Evolutionary conservation across 1,139 yeast genomes (phyloP), one percentile per base, ranked within the genome.

Genomic region (Debaryomyces udenii): DNA sequence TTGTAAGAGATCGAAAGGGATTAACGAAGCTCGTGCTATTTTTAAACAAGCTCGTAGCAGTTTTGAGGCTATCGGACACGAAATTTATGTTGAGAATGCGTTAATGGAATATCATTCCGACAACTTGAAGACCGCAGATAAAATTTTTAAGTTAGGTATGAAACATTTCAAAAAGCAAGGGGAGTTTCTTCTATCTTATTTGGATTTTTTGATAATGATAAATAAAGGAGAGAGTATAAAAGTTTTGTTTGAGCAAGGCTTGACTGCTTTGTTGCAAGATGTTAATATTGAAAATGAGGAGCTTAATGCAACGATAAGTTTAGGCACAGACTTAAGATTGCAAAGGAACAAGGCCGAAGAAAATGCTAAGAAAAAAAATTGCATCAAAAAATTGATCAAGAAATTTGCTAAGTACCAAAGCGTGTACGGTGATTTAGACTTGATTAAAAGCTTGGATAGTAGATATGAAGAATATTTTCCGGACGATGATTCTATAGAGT

Each of bases 211-310:
- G 48, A 78, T 89, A 27, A 67, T 76, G 50, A 75, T 78, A 29
- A 86, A 86, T 58, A 96, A 90, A 59, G 85, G 83, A 43, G 85
- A 88, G 26, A 87, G 85, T 54, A 87, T 91, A 13, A 81, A 93
- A 50, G 89, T 90, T 9, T 72, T 89, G 33, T 85, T 93, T 58
- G 98, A 93, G 27, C 43, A 32, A 29, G 43, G 43, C 10, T 27
- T 40, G 18, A 27, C 35, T 11, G 30, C 43, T 4, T 55, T 72
- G 28, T 56, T 68, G 13, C 68, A 68, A 41, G 76, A 66, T 37
- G 63, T 70, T 16, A 57, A 66, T 4, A 48, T 51, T 20, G 57
- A 26, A n/a, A 33, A 31, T 14, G 40, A 35, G 15, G 31, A 31
- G 13, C 29, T 26, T 16, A 27, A 26, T 14, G 30, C 24, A 22